Base-by-base conservation (phyloP, 2,329 filamentous ascomycete species). In the Fusarium begoniae region DNA sequence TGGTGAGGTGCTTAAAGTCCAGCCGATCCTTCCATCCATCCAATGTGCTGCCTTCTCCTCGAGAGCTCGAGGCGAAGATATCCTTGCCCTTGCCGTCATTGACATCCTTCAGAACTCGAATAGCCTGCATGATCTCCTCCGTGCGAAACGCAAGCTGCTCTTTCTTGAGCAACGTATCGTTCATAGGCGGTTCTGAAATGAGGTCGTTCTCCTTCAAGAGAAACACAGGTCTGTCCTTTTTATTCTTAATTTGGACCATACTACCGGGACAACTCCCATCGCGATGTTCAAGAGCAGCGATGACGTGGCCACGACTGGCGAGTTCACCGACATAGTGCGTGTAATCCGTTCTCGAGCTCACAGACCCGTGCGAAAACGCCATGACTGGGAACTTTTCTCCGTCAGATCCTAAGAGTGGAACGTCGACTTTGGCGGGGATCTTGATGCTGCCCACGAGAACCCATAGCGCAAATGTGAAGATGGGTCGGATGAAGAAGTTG, bases 311-410 rank as follows among this genome's bases (percentile, higher is more conserved):
- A 3, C 83, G 82, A n/a, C 84, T 85, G 14, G 87, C 86, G 3
- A 88, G 80, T 65, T 87, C 85, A 65, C 85, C 85, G 22, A 86
- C 81, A 73, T 85, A 88, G 76, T 87, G 82, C 0, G 86, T 87
- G 78, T 89, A 89, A 75, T 88, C 86, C 3, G 85, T 87, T 28
- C 87, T 79, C 1, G 84, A 86, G 47, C 84, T 85, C 30, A 85
- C 86, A 78, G 86, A 86, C 48, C 87, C 87, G 70, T 89, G 87
- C 10, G 87, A 87, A 75, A 89, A 87, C 72, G 88, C 78, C 66
- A 88, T 79, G 68, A 88, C 80, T 14, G 86, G 85, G 35, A 85
- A 82, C 57, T 79, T 75, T 4, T 76, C 65, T 20, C 68, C 68
- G 10, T 72, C 67, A 41, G 76, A 32, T 51, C 78, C 63, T 44